Conservation (phyloP, 2,329 filamentous ascomycete species). For the Aspergillus persii region DNA sequence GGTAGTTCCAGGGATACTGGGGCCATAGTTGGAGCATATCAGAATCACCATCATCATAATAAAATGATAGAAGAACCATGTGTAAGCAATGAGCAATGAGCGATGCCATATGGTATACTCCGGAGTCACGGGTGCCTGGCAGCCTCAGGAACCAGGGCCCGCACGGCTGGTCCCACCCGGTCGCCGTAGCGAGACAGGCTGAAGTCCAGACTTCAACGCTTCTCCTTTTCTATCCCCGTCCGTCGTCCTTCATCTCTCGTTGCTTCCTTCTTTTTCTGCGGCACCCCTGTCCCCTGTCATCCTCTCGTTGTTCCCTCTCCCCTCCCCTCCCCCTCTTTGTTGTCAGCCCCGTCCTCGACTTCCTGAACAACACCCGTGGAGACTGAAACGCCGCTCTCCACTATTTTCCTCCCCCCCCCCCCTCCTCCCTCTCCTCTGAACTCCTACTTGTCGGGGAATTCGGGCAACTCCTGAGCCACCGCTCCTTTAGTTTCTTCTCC, state of each 20-base stretch:
- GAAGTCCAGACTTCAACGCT: slow-evolving; percentile 3
- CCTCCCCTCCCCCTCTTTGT: background rate
- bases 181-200: background rate
- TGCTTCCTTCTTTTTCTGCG: background rate
- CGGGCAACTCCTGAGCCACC: slow-evolving; percentile 27
- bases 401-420: slow-evolving; percentile 13
- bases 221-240: background rate
- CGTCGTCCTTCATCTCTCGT: background rate
- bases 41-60: too few species aligned
- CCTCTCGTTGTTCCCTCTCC: background rate
- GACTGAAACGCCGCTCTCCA: slow-evolving; percentile 16
- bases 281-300: background rate
- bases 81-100: too few species aligned
- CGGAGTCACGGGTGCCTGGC: slow-evolving; percentile 2
- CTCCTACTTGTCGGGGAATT: slow-evolving; percentile 4
- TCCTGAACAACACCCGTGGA: background rate
- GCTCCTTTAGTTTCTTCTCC: slow-evolving; percentile 24
- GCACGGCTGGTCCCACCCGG: slow-evolving; percentile 5
- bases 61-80: too few species aligned
- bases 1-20: too few species aligned
- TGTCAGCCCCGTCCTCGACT: background rate
- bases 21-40: too few species aligned
- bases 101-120: too few species aligned
- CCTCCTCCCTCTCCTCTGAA: slow-evolving; percentile 10
- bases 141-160: slow-evolving; percentile 1